These are phyloP conservation scores for Daldinia concentrica DNA, from an alignment of 495 filamentous ascomycete genomes.

Conservation along the genomic window DNA sequence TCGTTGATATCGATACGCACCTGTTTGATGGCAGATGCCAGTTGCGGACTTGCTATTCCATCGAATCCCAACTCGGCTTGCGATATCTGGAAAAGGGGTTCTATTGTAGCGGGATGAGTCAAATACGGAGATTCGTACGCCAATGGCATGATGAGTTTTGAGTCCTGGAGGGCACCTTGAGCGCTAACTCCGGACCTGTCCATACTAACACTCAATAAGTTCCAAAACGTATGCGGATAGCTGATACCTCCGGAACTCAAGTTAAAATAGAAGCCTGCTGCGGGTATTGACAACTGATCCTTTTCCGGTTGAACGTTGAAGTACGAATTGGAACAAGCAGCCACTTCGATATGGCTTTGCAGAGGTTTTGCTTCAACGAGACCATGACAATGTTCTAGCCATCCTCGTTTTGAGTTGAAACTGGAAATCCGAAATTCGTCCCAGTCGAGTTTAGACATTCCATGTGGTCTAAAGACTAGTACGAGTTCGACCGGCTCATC, in stretches of 20 bases:
- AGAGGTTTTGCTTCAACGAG: slow-evolving; percentile 32
- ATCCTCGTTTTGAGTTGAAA: slow-evolving; percentile 35
- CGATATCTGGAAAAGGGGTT: slow-evolving; percentile 55
- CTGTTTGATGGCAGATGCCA: slow-evolving; percentile 43
- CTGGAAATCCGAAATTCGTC: slow-evolving; percentile 43
- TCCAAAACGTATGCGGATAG: slow-evolving; percentile 54
- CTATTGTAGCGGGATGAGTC: slow-evolving; percentile 58
- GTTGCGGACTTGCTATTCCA: slow-evolving; percentile 6
- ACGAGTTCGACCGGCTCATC: slow-evolving; percentile 50
- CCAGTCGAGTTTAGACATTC: slow-evolving; percentile 20
- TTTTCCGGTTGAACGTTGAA: not conserved
- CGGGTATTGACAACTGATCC: slow-evolving; percentile 26
- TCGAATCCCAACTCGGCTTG: slow-evolving; percentile 41
- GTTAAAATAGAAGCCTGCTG: slow-evolving; percentile 37
- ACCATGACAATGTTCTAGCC: slow-evolving; percentile 45
- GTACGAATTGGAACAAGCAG: slow-evolving; percentile 5
- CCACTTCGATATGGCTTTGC: not conserved
- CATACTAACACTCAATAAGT: slow-evolving; percentile 49
- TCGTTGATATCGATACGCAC: slow-evolving; percentile 45
- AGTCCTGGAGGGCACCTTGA: slow-evolving; percentile 55
- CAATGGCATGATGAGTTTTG: slow-evolving; percentile 58
- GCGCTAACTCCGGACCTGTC: slow-evolving; percentile 46
- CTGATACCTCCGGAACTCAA: slow-evolving; percentile 41
- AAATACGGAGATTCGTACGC: slow-evolving; percentile 55
- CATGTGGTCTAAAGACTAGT: slow-evolving; percentile 41